A percentile compares a stretch with the other conserved stretches of the same genome.
phyloP scores from a whole-genome alignment of 306 rosid species.

The Sphenostylis stenocarpa region DNA sequence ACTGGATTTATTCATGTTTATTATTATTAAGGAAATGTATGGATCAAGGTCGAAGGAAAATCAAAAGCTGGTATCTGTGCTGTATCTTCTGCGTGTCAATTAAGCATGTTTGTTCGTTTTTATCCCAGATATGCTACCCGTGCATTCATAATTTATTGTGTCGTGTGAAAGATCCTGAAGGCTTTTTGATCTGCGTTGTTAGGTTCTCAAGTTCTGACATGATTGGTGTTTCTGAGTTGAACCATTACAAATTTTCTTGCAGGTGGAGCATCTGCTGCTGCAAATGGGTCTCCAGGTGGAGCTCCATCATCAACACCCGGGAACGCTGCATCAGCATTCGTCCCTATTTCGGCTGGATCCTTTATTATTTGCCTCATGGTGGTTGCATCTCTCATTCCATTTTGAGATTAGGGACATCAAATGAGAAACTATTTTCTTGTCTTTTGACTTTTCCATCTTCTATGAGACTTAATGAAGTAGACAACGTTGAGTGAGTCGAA shows the following conservation, averaged over 20 bases:
- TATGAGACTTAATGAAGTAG: slow-evolving; percentile 6
- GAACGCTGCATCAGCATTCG: slow-evolving; percentile 28
- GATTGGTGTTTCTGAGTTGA: slow-evolving; percentile 12
- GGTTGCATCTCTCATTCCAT: slow-evolving; percentile 1
- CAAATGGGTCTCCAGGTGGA: slow-evolving; percentile 15
- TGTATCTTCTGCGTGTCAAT: not conserved
- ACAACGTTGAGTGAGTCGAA: slow-evolving; percentile 10
- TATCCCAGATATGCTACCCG: not conserved
- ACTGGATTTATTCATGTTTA: not conserved
- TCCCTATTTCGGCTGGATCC: slow-evolving; percentile 27
- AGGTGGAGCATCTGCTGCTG: slow-evolving; percentile 19
- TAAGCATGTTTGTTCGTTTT: not conserved
- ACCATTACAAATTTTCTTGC: not conserved
- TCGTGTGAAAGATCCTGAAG: not conserved
- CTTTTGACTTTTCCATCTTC: not conserved
- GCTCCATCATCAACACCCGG: slow-evolving; percentile 31
- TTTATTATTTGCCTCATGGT: slow-evolving; percentile 12
- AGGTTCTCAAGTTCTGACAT: not conserved
- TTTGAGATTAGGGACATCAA: slow-evolving; percentile 24
- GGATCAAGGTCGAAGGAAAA: not conserved
- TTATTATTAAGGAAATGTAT: not conserved
- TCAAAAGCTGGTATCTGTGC: not conserved
- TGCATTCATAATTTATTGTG: not conserved
- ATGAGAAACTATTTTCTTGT: slow-evolving; percentile 3
- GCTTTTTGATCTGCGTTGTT: not conserved